phyloP scores from a whole-genome alignment of 2,329 filamentous ascomycete species.

The Ophiocordyceps camponoti-rufipedis region DNA sequence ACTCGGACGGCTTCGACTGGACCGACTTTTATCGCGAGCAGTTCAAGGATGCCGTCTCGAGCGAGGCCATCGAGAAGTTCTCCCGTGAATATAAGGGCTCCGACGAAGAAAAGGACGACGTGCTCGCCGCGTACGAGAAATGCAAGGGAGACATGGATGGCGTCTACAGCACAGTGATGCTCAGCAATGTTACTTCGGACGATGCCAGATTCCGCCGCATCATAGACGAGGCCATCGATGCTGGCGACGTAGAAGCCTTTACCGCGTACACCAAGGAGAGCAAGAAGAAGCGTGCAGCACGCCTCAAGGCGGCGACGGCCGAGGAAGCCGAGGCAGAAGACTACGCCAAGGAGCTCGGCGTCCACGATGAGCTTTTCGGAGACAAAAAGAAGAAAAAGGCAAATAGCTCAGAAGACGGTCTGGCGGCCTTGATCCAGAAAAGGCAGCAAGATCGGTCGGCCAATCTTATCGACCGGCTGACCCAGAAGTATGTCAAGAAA shows the following conservation, averaged over 20 bases:
- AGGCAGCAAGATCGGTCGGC: conserved; percentile 44
- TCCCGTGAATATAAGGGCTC: conserved; percentile 65
- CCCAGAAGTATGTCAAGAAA: conserved; percentile 53
- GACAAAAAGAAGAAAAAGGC: conserved; percentile 20
- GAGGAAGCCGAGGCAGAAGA: conserved; percentile 60
- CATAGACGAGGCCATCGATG: conserved; percentile 63
- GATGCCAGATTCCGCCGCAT: conserved; percentile 70
- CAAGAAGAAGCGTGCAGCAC: conserved; percentile 40
- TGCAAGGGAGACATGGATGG: conserved; percentile 56
- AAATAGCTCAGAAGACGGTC: conserved; percentile 26
- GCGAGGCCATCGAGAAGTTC: conserved; percentile 58
- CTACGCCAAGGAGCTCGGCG: conserved; percentile 55
- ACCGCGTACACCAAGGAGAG: conserved; percentile 55
- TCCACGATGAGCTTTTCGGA: conserved; percentile 51
- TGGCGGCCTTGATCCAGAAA: conserved; percentile 59
- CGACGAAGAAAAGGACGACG: conserved; percentile 63
- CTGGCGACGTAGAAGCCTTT: conserved; percentile 47
- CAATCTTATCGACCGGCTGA: conserved; percentile 53
- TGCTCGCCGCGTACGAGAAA: conserved; percentile 59
- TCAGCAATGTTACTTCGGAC: conserved; percentile 67
- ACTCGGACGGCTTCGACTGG: conserved; percentile 77
- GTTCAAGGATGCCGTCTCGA: conserved; percentile 58
- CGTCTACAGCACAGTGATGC: conserved; percentile 71
- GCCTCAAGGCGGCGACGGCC: conserved; percentile 41
- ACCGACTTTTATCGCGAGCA: conserved; percentile 74